Evolutionary conservation across 2,329 filamentous ascomycete species (phyloP).

Genomic region (Dothistroma septosporum): DNA sequence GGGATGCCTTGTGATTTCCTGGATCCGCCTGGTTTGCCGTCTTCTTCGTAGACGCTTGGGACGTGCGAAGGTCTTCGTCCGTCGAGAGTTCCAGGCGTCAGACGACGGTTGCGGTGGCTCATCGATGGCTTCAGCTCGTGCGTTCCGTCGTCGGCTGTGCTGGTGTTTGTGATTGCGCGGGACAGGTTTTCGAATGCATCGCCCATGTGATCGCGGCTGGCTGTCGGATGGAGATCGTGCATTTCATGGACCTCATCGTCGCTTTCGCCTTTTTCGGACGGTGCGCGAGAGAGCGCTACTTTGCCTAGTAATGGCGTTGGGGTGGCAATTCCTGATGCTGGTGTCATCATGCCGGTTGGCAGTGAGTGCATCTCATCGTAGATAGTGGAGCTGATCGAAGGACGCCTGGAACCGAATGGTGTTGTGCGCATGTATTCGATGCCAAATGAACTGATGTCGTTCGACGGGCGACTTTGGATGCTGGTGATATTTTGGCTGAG

Average conservation of each 20-base stretch:
- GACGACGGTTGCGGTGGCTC: conserved; percentile 11
- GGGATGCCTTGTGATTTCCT: conserved; percentile 29
- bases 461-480: background rate
- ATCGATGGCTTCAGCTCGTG: conserved; percentile 10
- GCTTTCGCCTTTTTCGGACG: conserved; percentile 11
- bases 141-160: conserved; percentile 7
- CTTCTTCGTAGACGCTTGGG: conserved; percentile 10
- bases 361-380: conserved; percentile 5
- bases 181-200: conserved; percentile 20
- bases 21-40: conserved; percentile 6
- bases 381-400: conserved; percentile 10
- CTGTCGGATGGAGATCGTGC: background rate
- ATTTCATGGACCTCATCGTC: conserved; percentile 15
- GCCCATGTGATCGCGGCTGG: conserved; percentile 16
- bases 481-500: background rate
- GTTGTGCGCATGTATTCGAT: conserved; percentile 14
- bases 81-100: conserved; percentile 11
- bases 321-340: conserved; percentile 14
- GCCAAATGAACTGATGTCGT: conserved; percentile 14
- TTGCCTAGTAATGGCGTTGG: conserved; percentile 16
- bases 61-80: conserved; percentile 13
- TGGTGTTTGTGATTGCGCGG: conserved; percentile 14
- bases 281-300: conserved; percentile 9
- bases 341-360: background rate
- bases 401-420: conserved; percentile 10